phyloP scores from a whole-genome alignment of 139 green algal genomes.

The Chlamydomonas sp. region DNA sequence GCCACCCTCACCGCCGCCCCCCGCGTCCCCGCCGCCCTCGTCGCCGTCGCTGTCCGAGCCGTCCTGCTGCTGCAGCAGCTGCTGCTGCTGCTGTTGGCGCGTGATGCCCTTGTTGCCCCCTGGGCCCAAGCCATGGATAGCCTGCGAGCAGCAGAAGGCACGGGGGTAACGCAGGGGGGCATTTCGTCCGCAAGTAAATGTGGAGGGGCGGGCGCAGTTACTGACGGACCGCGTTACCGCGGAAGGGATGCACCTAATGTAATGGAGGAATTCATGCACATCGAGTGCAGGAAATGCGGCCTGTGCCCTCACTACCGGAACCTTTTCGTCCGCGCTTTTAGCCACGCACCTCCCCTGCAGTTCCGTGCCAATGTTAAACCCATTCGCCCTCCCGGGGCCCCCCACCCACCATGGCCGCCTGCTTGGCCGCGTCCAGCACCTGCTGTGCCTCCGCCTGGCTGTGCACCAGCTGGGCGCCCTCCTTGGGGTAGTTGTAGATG shows the following conservation, averaged over 20 bases:
- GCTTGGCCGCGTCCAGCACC: slow-evolving; percentile 52
- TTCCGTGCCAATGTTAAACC: too few species aligned
- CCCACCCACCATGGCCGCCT: slow-evolving; percentile 36
- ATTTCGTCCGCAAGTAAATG: too few species aligned
- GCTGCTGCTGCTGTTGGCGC: slow-evolving; percentile 23
- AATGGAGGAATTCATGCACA: too few species aligned
- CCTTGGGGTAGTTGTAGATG: slow-evolving; percentile 89
- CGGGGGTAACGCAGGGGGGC: neutral
- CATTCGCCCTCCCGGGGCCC: neutral
- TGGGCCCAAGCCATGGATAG: slow-evolving; percentile 58
- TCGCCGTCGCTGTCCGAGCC: slow-evolving; percentile 2
- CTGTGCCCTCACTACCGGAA: neutral
- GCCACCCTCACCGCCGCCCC: slow-evolving; percentile 6
- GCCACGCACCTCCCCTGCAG: too few species aligned
- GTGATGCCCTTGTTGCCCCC: slow-evolving; percentile 39
- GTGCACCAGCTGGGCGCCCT: slow-evolving; percentile 67
- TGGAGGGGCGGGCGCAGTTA: too few species aligned
- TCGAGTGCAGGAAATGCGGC: too few species aligned
- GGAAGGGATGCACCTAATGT: too few species aligned
- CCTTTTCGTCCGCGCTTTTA: neutral
- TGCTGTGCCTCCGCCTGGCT: slow-evolving; percentile 55
- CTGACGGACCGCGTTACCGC: too few species aligned
- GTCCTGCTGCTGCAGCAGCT: neutral
- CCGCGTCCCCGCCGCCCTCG: neutral
- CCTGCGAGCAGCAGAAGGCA: slow-evolving; percentile 9